Base-by-base conservation (phyloP, 192 early-diverging fungal genomes). In the Coemansia umbellata region DNA sequence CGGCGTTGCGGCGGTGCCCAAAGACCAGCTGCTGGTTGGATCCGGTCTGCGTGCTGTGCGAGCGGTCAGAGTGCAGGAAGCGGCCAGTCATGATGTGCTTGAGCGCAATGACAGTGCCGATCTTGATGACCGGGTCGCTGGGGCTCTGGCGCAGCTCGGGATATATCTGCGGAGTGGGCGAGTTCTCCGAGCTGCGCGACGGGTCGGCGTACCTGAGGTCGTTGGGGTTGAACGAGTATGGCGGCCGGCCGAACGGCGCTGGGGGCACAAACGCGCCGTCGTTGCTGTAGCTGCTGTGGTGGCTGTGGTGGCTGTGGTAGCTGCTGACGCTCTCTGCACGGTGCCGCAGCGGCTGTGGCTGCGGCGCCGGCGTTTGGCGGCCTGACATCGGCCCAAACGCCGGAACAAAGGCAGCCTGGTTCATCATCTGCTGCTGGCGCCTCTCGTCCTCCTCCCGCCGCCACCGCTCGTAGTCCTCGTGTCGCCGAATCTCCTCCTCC, bases 21-120 rank as follows among this genome's bases (percentile, higher is more conserved):
- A 63, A 83, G 11, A 78, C 80, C 47, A 78, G 52, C 65, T 81
- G 78, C 67, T 83, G 81, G 54, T 67, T 77, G 14, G 78, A 80
- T 21, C 81, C 81, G 0, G 66, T 52, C 39, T 55, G 31, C 13
- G 80, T 81, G 63, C 54, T 62, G 45, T 66, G 63, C 40, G 50
- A 65, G 40, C 58, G 54, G 41, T 69, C 58, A 5, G 80, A 77
- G 23, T 70, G 73, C 58, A 84, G 53, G 60, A 63, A 79, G 19
- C 79, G 75, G 6, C 78, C 78, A 0, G 81, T 81, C 47, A 67
- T 71, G 39, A 55, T 61, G 49, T 84, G 82, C 67, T 84, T 82
- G 11, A 84, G 69, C 32, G 79, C 67, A 13, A 84, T 53, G 52
- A 78, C 55, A 23, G 69, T 66, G 37, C 78, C 78, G 35, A 72